Percentiles rank a stretch among this genome's conserved stretches.
Evolutionary conservation across 2,329 filamentous ascomycete genomes (phyloP).

Genomic region (Neocucurbitaria cava): DNA sequence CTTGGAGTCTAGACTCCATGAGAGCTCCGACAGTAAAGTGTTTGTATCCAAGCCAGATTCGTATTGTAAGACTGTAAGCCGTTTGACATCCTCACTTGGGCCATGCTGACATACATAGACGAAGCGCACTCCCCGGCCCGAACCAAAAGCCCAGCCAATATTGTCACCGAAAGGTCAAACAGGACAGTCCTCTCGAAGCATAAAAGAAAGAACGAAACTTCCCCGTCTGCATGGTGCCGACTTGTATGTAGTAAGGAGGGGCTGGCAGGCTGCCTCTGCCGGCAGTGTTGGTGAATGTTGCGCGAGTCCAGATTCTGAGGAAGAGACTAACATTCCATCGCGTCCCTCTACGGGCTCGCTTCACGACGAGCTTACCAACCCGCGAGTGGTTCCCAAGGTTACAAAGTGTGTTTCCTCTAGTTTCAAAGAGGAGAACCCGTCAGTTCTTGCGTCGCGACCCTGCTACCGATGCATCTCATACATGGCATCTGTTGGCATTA

Average conservation of each 20-base stretch:
- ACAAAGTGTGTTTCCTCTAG: background rate
- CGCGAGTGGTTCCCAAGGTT: background rate
- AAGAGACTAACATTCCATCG: background rate
- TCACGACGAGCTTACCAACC: constrained; percentile 55
- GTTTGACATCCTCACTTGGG: background rate
- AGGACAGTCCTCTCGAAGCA: constrained; percentile 21
- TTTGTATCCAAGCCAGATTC: background rate
- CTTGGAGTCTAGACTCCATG: background rate
- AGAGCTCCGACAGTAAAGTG: background rate
- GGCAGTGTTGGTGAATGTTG: constrained; percentile 3
- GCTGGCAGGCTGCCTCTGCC: constrained; percentile 11
- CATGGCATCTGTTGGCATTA: constrained; percentile 61
- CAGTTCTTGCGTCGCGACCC: constrained; percentile 53
- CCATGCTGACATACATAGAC: background rate
- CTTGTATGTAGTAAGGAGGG: constrained; percentile 59
- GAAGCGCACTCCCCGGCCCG: background rate
- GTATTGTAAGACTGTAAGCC: background rate
- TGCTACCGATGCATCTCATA: constrained; percentile 62
- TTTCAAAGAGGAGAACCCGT: constrained; percentile 11
- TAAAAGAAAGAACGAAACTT: constrained; percentile 54
- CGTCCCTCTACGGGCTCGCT: constrained; percentile 45
- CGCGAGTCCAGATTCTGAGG: background rate
- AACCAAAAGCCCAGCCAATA: constrained; percentile 18
- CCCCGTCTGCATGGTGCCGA: constrained; percentile 58
- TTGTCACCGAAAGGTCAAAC: constrained; percentile 39